These are phyloP conservation scores for Keithomyces neogunnii DNA, from an alignment of 2,329 filamentous ascomycete species.

Conservation along the genomic window DNA sequence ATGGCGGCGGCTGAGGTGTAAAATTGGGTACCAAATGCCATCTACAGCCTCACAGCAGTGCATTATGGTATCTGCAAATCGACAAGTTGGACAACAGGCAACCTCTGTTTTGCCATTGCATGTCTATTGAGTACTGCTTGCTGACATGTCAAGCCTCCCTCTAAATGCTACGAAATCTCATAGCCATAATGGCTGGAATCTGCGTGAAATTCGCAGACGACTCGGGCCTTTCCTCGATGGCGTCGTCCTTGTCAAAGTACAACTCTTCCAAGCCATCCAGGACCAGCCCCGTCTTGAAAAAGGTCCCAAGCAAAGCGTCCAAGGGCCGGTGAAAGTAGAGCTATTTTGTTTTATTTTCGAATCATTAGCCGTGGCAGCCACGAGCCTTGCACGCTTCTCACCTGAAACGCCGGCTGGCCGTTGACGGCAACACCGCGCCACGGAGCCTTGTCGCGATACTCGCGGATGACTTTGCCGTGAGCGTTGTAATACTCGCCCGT, in stretches of 20 bases:
- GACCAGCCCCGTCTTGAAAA: constrained; percentile 32
- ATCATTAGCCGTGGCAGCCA: too few species aligned
- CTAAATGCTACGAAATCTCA: constrained; percentile 8
- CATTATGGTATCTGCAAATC: too few species aligned
- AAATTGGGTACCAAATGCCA: too few species aligned
- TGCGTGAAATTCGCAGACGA: constrained; percentile 30
- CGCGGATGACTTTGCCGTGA: constrained; percentile 27
- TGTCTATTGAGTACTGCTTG: too few species aligned
- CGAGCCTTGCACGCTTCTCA: constrained; percentile 10
- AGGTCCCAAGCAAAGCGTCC: constrained; percentile 32
- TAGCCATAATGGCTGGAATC: constrained; percentile 22
- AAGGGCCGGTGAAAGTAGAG: constrained; percentile 36
- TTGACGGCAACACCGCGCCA: constrained; percentile 26
- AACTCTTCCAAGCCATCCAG: constrained; percentile 39
- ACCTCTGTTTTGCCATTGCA: too few species aligned
- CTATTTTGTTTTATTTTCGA: constrained; percentile 10
- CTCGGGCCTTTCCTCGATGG: constrained; percentile 18
- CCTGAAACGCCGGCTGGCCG: constrained; percentile 25
- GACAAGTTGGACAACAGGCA: too few species aligned
- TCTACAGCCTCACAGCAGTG: too few species aligned
- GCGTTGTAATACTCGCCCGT: constrained; percentile 26
- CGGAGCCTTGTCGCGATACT: constrained; percentile 34
- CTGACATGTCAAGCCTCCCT: not conserved
- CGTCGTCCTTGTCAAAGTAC: constrained; percentile 30
- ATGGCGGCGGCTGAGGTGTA: too few species aligned